Conservation (phyloP, 2,329 filamentous ascomycete species). For the Stenocarpella maydis region DNA sequence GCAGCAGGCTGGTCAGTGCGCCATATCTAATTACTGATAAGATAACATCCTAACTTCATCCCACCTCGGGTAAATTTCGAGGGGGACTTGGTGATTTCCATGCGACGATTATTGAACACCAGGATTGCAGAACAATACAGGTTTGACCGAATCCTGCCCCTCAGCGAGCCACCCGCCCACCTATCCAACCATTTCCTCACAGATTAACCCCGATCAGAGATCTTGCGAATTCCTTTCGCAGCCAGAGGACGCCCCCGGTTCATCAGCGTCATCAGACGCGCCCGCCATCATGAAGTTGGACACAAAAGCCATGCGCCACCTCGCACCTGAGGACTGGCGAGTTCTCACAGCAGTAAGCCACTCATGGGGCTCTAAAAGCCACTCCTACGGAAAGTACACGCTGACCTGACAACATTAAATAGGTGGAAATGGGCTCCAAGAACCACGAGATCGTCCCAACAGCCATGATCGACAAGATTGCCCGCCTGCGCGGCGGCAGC, state of each 20-base stretch:
- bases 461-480: constrained; percentile 82
- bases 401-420: constrained; percentile 45
- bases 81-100: constrained; percentile 12
- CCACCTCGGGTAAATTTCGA: constrained; percentile 30
- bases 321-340: constrained; percentile 92
- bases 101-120: background rate
- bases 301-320: constrained; percentile 90
- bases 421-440: constrained; percentile 93
- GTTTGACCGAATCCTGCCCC: background rate
- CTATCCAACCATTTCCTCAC: too few species aligned
- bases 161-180: background rate
- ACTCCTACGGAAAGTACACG: constrained; percentile 36
- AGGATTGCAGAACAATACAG: background rate
- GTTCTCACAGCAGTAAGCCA: constrained; percentile 84
- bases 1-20: constrained; percentile 12
- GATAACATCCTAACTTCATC: constrained; percentile 30
- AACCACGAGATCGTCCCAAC: constrained; percentile 98
- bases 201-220: background rate
- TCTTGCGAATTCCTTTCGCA: background rate
- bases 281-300: constrained; percentile 84
- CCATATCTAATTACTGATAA: constrained; percentile 35
- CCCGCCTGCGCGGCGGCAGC: constrained; percentile 79
- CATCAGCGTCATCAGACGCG: background rate
- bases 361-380: constrained; percentile 27
- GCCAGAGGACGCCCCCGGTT: background rate